Conservation (phyloP, 192 early-diverging fungal species). For the Backusella australiensis region DNA sequence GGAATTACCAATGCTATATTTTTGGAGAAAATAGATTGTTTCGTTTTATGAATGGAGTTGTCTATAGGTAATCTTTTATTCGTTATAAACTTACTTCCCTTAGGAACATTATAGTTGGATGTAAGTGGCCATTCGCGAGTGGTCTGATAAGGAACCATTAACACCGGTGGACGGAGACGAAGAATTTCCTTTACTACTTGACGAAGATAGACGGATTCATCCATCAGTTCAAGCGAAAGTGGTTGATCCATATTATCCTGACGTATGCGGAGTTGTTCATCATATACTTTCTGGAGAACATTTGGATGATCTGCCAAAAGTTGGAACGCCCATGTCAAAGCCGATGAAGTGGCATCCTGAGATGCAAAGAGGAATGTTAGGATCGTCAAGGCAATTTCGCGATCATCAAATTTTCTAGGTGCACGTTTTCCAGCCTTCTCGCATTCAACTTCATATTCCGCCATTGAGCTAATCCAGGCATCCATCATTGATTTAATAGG, state of each 20-base stretch:
- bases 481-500: conserved; percentile 37
- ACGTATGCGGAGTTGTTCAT: conserved; percentile 31
- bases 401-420: conserved; percentile 35
- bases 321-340: conserved; percentile 47
- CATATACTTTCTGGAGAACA: conserved; percentile 34
- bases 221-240: conserved; percentile 31
- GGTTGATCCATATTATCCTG: conserved; percentile 8
- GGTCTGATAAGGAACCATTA: conserved; percentile 43
- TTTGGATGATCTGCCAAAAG: conserved; percentile 42
- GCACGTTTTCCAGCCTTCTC: conserved; percentile 11
- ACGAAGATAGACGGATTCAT: conserved; percentile 32
- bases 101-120: conserved; percentile 34
- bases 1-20: conserved; percentile 36
- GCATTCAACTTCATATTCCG: conserved; percentile 25
- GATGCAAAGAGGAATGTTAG: conserved; percentile 45
- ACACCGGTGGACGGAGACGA: conserved; percentile 38
- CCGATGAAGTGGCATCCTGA: conserved; percentile 44
- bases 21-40: background rate
- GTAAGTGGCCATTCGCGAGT: conserved; percentile 32
- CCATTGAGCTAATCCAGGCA: conserved; percentile 37
- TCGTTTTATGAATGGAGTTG: background rate
- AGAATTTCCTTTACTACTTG: conserved; percentile 40
- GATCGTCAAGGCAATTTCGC: conserved; percentile 41
- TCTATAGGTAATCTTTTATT: background rate
- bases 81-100: conserved; percentile 13